phyloP scores from a whole-genome alignment of 164 flowering plant genomes.

The Akebia trifoliata region DNA sequence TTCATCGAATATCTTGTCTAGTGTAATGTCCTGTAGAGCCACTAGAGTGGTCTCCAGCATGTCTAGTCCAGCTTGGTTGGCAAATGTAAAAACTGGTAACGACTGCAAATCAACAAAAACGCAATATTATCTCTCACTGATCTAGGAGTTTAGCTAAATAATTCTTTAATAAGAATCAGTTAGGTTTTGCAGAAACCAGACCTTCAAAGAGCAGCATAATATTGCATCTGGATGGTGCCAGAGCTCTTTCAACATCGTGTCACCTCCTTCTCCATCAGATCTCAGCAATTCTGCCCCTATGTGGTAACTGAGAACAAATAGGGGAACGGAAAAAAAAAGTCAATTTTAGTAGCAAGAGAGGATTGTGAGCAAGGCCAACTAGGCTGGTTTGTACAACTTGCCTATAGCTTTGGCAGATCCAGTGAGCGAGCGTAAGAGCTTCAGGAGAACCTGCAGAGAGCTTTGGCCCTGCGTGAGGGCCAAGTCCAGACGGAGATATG shows the following conservation, averaged over 20 bases:
- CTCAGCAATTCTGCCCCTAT: slow-evolving; percentile 64
- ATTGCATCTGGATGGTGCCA: slow-evolving; percentile 96
- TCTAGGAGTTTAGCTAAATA: neutral
- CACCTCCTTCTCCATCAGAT: slow-evolving; percentile 42
- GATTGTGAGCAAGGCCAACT: no score
- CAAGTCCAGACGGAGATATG: slow-evolving; percentile 67
- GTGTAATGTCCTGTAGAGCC: slow-evolving; percentile 75
- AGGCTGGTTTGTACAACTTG: no score
- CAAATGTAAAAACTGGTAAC: slow-evolving; percentile 76
- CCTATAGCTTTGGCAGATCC: slow-evolving; percentile 97
- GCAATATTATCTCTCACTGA: neutral
- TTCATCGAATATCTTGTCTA: slow-evolving; percentile 87
- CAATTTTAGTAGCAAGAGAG: no score
- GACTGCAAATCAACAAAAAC: slow-evolving; percentile 46
- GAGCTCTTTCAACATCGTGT: slow-evolving; percentile 54
- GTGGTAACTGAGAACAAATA: slow-evolving; percentile 47
- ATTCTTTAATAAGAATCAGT: no score
- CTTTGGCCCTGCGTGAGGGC: slow-evolving; percentile 52
- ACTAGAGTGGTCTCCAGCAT: slow-evolving; percentile 93
- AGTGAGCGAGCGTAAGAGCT: slow-evolving; percentile 76
- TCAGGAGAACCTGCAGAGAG: slow-evolving; percentile 77
- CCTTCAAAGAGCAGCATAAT: slow-evolving; percentile 94
- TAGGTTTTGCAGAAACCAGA: no score
- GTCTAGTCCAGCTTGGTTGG: slow-evolving; percentile 95
- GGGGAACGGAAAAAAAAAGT: no score